A percentile compares a stretch with the other conserved stretches of the same genome.
Evolutionary conservation across 176 grass and related monocot species (phyloP).

Genomic region (Oropetium thomaeum): DNA sequence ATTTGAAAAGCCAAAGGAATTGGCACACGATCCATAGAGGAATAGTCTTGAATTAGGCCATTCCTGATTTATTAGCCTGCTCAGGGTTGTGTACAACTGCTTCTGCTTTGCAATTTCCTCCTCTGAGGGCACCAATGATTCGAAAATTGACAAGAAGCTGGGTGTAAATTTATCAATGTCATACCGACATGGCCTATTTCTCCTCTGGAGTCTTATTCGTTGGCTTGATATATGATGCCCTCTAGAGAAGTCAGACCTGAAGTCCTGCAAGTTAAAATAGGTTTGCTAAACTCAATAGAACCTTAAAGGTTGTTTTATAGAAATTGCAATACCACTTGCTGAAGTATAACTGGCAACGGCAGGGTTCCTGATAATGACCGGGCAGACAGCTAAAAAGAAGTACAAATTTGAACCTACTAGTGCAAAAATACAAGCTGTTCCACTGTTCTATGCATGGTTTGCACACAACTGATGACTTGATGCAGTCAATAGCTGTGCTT

Average conservation of each 20-base stretch:
- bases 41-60: slow-evolving; percentile 78
- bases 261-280: slow-evolving; percentile 53
- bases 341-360: slow-evolving; percentile 7
- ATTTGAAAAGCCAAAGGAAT: slow-evolving; percentile 83
- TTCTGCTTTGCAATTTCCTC: slow-evolving; percentile 87
- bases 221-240: slow-evolving; percentile 75
- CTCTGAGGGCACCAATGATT: slow-evolving; percentile 71
- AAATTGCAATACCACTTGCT: slow-evolving; percentile 20
- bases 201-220: slow-evolving; percentile 67
- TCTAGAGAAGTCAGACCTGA: slow-evolving; percentile 84
- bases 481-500: neutral
- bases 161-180: slow-evolving; percentile 72
- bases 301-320: neutral
- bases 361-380: slow-evolving; percentile 10
- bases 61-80: slow-evolving; percentile 72
- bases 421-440: neutral
- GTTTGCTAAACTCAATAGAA: slow-evolving; percentile 19
- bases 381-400: slow-evolving; percentile 6
- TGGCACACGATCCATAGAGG: slow-evolving; percentile 96
- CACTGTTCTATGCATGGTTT: neutral
- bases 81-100: slow-evolving; percentile 53
- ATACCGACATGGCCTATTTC: slow-evolving; percentile 56
- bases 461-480: neutral
- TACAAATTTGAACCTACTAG: slow-evolving; percentile 4
- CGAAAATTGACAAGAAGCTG: slow-evolving; percentile 68